phyloP scores from a whole-genome alignment of 176 grass and related monocot species.

The Tillandsia fasciculata region DNA sequence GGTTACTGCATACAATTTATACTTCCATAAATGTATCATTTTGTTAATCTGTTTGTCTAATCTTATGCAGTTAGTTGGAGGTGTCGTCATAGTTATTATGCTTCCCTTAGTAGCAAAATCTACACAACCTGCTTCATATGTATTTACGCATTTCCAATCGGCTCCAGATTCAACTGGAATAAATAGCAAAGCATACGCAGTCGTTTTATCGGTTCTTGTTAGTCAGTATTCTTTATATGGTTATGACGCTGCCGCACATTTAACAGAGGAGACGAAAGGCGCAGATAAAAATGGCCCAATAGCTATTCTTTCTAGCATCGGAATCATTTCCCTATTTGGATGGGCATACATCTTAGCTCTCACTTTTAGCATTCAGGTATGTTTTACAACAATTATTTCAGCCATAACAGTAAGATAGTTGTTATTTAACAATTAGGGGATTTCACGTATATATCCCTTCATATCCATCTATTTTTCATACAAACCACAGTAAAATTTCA shows the following conservation, averaged over 20 bases:
- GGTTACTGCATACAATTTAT: neutral
- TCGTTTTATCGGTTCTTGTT: conserved; percentile 64
- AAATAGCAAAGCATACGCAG: conserved; percentile 60
- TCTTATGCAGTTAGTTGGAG: conserved; percentile 57
- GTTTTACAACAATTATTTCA: neutral
- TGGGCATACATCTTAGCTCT: conserved; percentile 98
- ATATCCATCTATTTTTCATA: no score
- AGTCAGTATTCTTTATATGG: conserved; percentile 97
- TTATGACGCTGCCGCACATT: conserved; percentile 92
- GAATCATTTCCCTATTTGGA: conserved; percentile 88
- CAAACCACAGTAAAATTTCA: no score
- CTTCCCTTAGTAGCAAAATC: conserved; percentile 71
- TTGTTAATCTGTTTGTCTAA: neutral
- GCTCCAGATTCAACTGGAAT: conserved; percentile 61
- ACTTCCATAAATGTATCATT: neutral
- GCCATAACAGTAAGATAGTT: neutral
- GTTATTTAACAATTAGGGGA: neutral
- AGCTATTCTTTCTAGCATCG: conserved; percentile 91
- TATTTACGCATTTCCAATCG: conserved; percentile 75
- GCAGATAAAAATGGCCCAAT: conserved; percentile 93
- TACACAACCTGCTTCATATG: conserved; percentile 69
- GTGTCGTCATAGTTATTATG: conserved; percentile 68
- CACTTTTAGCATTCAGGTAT: conserved; percentile 97
- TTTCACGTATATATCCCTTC: neutral
- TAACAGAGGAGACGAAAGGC: conserved; percentile 94